These are phyloP conservation scores for Erucastrum elatum DNA, from an alignment of 345 rosid genomes.

Conservation along the genomic window DNA sequence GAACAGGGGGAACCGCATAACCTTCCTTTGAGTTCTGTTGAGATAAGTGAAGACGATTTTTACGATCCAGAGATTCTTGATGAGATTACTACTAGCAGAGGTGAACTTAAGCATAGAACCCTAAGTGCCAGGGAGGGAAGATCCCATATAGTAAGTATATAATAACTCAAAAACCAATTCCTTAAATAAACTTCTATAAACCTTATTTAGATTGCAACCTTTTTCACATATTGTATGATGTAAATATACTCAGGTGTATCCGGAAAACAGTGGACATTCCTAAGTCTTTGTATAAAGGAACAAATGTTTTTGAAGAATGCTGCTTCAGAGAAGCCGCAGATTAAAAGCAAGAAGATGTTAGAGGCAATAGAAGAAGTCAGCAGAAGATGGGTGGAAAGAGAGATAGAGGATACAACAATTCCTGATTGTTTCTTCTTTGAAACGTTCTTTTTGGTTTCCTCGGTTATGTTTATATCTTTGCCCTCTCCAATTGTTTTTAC, in stretches of 20 bases:
- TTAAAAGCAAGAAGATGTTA: not conserved
- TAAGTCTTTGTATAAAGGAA: slow-evolving; percentile 11
- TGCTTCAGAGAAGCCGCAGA: slow-evolving; percentile 14
- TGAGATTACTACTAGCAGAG: slow-evolving; percentile 75
- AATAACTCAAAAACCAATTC: not conserved
- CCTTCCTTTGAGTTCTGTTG: slow-evolving; percentile 21
- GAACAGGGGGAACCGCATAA: slow-evolving; percentile 35
- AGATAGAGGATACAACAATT: slow-evolving; percentile 6
- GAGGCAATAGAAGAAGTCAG: slow-evolving; percentile 20
- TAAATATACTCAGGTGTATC: slow-evolving; percentile 34
- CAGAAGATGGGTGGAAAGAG: not conserved
- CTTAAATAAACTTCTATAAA: not conserved
- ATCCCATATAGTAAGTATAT: slow-evolving; percentile 30
- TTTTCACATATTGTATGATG: slow-evolving; percentile 1
- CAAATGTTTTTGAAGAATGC: not conserved
- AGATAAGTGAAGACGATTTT: slow-evolving; percentile 51
- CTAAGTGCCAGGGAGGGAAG: slow-evolving; percentile 56
- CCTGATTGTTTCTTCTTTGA: slow-evolving; percentile 23
- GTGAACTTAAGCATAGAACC: slow-evolving; percentile 73
- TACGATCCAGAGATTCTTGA: slow-evolving; percentile 75
- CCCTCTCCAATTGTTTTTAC: slow-evolving; percentile 7
- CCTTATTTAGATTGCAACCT: not conserved
- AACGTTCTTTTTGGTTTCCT: slow-evolving; percentile 24
- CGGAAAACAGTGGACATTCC: slow-evolving; percentile 32
- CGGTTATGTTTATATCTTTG: slow-evolving; percentile 16